A percentile compares a stretch with the other conserved stretches of the same genome.
phyloP scores from a whole-genome alignment of 2,329 filamentous ascomycete species.

The Metarhizium brunneum region DNA sequence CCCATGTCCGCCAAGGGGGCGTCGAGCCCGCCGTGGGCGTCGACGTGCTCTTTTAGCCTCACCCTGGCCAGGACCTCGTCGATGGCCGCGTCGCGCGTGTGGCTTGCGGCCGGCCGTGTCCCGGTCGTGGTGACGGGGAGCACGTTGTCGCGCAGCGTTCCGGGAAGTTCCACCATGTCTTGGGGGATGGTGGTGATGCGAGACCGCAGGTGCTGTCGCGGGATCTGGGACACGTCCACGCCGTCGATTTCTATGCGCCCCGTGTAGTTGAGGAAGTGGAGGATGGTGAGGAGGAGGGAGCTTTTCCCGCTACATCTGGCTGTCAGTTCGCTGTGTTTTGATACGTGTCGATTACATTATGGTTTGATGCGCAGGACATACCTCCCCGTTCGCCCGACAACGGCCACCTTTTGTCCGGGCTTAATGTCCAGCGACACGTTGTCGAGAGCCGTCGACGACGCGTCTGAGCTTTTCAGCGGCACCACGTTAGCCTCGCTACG shows the following conservation, averaged over 20 bases:
- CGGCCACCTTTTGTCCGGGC: slow-evolving; percentile 12
- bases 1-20: slow-evolving; percentile 5
- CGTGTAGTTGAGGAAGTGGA: neutral
- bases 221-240: slow-evolving; percentile 16
- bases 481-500: neutral
- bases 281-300: slow-evolving; percentile 3
- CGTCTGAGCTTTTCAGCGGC: neutral
- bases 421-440: slow-evolving; percentile 8
- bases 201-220: slow-evolving; percentile 14
- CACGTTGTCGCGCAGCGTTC: slow-evolving; percentile 7
- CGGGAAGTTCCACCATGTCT: slow-evolving; percentile 14
- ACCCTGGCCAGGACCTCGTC: slow-evolving; percentile 6
- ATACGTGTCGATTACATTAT: neutral
- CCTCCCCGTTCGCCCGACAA: slow-evolving; percentile 13
- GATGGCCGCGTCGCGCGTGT: slow-evolving; percentile 4
- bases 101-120: neutral
- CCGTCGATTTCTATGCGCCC: slow-evolving; percentile 14
- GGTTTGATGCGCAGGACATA: neutral
- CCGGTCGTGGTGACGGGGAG: neutral
- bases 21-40: slow-evolving; percentile 6
- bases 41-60: slow-evolving; percentile 6
- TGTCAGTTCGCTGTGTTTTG: neutral
- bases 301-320: slow-evolving; percentile 13
- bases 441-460: neutral
- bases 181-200: slow-evolving; percentile 22